phyloP scores from a whole-genome alignment of 768 basidiomycete genomes.

The Agrocybe praecox region DNA sequence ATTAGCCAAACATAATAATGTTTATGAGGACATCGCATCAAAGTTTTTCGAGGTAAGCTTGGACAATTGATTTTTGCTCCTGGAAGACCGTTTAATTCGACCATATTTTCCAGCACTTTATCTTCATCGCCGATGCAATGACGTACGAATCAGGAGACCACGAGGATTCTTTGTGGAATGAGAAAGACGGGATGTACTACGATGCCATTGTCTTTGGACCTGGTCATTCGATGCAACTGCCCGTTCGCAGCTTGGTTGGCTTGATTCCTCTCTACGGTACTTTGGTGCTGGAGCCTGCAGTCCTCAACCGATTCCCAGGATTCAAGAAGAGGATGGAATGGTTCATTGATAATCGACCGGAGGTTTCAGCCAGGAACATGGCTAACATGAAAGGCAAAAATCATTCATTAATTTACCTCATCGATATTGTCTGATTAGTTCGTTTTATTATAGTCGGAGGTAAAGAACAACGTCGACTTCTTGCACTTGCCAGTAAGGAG shows the following conservation, averaged over 20 bases:
- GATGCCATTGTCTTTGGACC: slow-evolving; percentile 92
- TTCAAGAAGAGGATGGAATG: slow-evolving; percentile 99
- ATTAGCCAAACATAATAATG: slow-evolving; percentile 94
- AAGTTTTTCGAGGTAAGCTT: slow-evolving; percentile 86
- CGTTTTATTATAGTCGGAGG: slow-evolving; percentile 47
- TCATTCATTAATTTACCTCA: slow-evolving; percentile 1
- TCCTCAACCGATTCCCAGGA: slow-evolving; percentile 90
- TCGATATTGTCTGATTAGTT: neutral
- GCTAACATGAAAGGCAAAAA: slow-evolving; percentile 87
- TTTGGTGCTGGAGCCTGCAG: slow-evolving; percentile 86
- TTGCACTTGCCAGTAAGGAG: slow-evolving; percentile 93
- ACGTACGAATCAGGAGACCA: slow-evolving; percentile 82
- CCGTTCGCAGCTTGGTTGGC: slow-evolving; percentile 94
- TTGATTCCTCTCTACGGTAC: slow-evolving; percentile 97
- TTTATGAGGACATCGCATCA: slow-evolving; percentile 98
- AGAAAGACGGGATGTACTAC: slow-evolving; percentile 97
- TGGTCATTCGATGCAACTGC: slow-evolving; percentile 84
- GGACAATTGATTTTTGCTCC: neutral
- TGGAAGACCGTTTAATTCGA: neutral
- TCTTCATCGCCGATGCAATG: slow-evolving; percentile 99
- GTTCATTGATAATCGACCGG: slow-evolving; percentile 95
- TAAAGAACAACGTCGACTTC: slow-evolving; percentile 81
- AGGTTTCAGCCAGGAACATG: slow-evolving; percentile 88
- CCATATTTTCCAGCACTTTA: slow-evolving; percentile 70
- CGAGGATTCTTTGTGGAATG: slow-evolving; percentile 90